phyloP scores from a whole-genome alignment of 257 asterid genomes.

The Penstemon barbatus region DNA sequence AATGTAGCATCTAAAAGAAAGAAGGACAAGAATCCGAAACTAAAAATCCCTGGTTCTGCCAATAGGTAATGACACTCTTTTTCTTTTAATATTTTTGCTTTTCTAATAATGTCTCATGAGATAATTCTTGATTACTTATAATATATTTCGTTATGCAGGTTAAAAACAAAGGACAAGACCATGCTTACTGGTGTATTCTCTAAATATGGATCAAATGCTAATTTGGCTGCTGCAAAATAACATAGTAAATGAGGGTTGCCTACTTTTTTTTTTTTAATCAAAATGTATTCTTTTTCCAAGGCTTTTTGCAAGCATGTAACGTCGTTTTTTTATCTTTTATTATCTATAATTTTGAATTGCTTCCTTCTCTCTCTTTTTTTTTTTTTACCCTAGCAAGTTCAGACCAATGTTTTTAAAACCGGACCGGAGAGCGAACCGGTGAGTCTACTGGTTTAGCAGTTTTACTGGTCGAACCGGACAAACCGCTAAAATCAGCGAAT shows the following conservation, averaged over 20 bases:
- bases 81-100: slow-evolving; percentile 1
- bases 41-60: slow-evolving; percentile 74
- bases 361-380: not conserved
- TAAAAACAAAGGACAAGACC: slow-evolving; percentile 66
- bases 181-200: slow-evolving; percentile 68
- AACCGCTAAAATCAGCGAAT: too few relatives aligned
- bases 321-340: too few relatives aligned
- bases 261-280: not conserved
- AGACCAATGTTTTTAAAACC: too few relatives aligned
- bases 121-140: not conserved
- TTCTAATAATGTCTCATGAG: not conserved
- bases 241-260: slow-evolving; percentile 32
- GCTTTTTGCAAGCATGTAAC: not conserved
- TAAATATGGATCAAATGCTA: slow-evolving; percentile 56
- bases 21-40: slow-evolving; percentile 45
- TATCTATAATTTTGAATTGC: not conserved
- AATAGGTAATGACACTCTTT: slow-evolving; percentile 50
- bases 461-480: too few relatives aligned
- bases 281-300: not conserved
- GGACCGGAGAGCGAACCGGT: too few relatives aligned
- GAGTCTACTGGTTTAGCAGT: too few relatives aligned
- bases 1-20: slow-evolving; percentile 43
- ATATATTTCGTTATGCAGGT: slow-evolving; percentile 47
- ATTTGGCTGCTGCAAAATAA: slow-evolving; percentile 38
- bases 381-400: too few relatives aligned